Base-by-base conservation (phyloP, 2,329 filamentous ascomycete genomes). In the Xylaria sp. region DNA sequence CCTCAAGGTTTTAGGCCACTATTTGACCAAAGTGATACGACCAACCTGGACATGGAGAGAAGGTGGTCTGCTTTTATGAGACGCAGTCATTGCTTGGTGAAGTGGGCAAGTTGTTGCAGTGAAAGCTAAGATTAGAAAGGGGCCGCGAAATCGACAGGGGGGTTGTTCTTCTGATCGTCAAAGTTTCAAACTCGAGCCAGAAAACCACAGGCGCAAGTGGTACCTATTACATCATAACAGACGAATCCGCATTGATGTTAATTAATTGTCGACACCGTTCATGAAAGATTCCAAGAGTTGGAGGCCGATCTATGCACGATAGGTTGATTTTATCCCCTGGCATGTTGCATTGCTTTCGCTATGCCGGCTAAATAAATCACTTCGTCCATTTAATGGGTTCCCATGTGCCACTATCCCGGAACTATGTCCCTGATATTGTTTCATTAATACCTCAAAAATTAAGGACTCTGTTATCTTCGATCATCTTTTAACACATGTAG, bases 301-400 rank as follows among this genome's bases (percentile, higher is more conserved):
- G 25, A 46, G 55, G 60, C 20, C 36, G 15, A 63, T 63, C 20
- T 13, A 52, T 48, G 34, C 23, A 65, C 25, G 13, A 46, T 61
- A 68, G 56, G 65, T 65, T 60, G 39, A 28, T 53, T 60, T 23
- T 43, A 25, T 39, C 9, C 23, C 8, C 2, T 12, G 18, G 15
- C 36, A 41, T 58, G 53, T 58, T 64, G 32, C 28, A 43, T 32
- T 32, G 41, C 6, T 18, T 34, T 18, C 50, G 57, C 8, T 46
- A 2, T 45, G 32, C 56, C 48, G 60, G 65, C 28, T 67, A 65
- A 68, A 68, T 60, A 34, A 15, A 4, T 20, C 10, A n/a, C 3
- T 20, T 57, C 18, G 12, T 53, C 36, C 30, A 53, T 58, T 39
- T 15, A 4, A 34, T 23, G 15, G 10, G 2, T 4, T 18, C 0